These are phyloP conservation scores for Colletotrichum falcatum DNA, from an alignment of 2,329 filamentous ascomycete species.

Conservation along the genomic window DNA sequence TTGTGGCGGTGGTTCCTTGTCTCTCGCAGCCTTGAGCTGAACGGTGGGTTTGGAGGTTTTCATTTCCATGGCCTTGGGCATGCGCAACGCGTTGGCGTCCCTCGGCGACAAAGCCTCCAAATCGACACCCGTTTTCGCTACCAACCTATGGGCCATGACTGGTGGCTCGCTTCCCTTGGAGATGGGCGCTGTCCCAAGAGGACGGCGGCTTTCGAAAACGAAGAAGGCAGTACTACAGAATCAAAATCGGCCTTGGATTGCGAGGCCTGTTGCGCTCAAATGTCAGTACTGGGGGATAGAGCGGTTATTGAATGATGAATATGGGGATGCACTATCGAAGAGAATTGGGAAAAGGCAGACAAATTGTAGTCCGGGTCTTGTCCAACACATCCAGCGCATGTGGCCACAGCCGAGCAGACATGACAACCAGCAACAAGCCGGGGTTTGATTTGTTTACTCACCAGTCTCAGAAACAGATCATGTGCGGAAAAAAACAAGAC, in stretches of 20 bases:
- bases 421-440: constrained; percentile 5
- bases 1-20: constrained; percentile 75
- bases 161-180: constrained; percentile 14
- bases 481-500: constrained; percentile 43
- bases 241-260: constrained; percentile 16
- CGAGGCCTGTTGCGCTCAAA: constrained; percentile 10
- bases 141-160: constrained; percentile 62
- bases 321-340: not conserved
- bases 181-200: constrained; percentile 21
- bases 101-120: constrained; percentile 74
- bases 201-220: constrained; percentile 8
- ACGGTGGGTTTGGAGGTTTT: constrained; percentile 59
- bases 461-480: constrained; percentile 46
- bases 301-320: not conserved
- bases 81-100: constrained; percentile 72
- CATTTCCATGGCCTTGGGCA: constrained; percentile 59
- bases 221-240: not conserved
- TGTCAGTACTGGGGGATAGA: constrained; percentile 16
- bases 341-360: not conserved
- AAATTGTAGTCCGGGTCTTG: not conserved
- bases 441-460: constrained; percentile 43
- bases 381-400: not conserved
- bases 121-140: constrained; percentile 63
- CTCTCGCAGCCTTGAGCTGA: constrained; percentile 67
- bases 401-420: not conserved